phyloP scores from a whole-genome alignment of 2,329 filamentous ascomycete species.

The Podosphaera xanthii region DNA sequence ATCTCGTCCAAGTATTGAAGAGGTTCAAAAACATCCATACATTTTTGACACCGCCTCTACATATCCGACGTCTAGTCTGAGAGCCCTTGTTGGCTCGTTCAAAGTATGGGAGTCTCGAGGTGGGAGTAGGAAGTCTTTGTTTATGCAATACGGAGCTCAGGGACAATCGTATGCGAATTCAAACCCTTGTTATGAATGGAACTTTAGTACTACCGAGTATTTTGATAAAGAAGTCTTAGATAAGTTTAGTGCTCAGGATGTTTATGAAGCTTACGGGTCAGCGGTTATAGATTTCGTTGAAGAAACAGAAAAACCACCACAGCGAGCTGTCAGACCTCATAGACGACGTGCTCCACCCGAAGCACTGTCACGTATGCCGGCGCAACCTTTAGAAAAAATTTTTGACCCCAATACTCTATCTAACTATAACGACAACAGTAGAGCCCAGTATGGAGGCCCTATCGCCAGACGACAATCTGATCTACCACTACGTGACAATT shows the following conservation, averaged over 20 bases:
- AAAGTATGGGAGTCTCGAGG: slow-evolving; percentile 55
- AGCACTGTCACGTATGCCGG: slow-evolving; percentile 28
- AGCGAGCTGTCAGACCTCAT: slow-evolving; percentile 19
- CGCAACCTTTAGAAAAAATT: slow-evolving; percentile 37
- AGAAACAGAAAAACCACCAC: slow-evolving; percentile 25
- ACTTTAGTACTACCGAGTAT: slow-evolving; percentile 41
- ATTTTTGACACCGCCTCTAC: slow-evolving; percentile 36
- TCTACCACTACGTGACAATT: slow-evolving; percentile 34
- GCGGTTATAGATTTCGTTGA: slow-evolving; percentile 27
- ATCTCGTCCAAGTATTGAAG: slow-evolving; percentile 44
- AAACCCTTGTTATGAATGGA: slow-evolving; percentile 37
- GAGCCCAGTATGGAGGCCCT: slow-evolving; percentile 31
- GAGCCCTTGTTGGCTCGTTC: slow-evolving; percentile 46
- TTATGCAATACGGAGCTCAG: slow-evolving; percentile 35
- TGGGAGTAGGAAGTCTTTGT: slow-evolving; percentile 43
- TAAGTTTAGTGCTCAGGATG: slow-evolving; percentile 30
- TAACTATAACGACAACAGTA: slow-evolving; percentile 40
- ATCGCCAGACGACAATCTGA: slow-evolving; percentile 22
- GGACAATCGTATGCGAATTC: slow-evolving; percentile 18
- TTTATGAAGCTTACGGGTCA: slow-evolving; percentile 36
- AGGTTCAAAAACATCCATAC: slow-evolving; percentile 47
- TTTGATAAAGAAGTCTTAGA: slow-evolving; percentile 34
- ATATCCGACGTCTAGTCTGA: slow-evolving; percentile 40
- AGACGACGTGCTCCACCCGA: slow-evolving; percentile 33
- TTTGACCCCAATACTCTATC: slow-evolving; percentile 44